Conservation (phyloP, 2,329 filamentous ascomycete species). For the Aspergillus fumigatus region DNA sequence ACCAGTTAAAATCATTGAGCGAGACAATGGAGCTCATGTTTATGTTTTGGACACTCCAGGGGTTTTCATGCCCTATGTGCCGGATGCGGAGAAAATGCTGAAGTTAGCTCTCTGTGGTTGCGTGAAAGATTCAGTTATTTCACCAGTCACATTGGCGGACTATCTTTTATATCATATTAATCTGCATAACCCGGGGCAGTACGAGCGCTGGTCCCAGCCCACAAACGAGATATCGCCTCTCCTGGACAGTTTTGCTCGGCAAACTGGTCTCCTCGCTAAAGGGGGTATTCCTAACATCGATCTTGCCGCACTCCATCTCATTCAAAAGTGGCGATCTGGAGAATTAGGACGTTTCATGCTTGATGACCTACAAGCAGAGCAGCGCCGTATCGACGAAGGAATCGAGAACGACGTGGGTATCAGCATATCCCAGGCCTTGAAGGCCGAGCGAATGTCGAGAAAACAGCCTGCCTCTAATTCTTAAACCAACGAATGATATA, state of each 20-base stretch:
- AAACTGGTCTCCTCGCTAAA: slow-evolving; percentile 70
- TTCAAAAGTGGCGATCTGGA: slow-evolving; percentile 78
- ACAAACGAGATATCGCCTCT: slow-evolving; percentile 81
- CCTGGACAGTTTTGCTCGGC: slow-evolving; percentile 64
- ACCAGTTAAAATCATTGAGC: slow-evolving; percentile 73
- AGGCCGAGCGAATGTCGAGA: slow-evolving; percentile 32
- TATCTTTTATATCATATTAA: slow-evolving; percentile 88
- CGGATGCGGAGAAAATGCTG: slow-evolving; percentile 81
- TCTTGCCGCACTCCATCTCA: slow-evolving; percentile 70
- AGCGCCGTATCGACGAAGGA: slow-evolving; percentile 46
- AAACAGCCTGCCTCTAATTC: slow-evolving; percentile 19
- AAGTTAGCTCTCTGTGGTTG: slow-evolving; percentile 89
- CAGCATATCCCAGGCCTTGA: slow-evolving; percentile 43
- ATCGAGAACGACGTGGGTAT: slow-evolving; percentile 27
- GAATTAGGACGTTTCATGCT: slow-evolving; percentile 71
- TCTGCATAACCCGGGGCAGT: slow-evolving; percentile 56
- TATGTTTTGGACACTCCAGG: slow-evolving; percentile 91
- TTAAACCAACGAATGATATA: slow-evolving; percentile 18
- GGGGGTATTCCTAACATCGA: slow-evolving; percentile 68
- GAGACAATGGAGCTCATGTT: slow-evolving; percentile 55
- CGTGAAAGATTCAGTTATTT: slow-evolving; percentile 83
- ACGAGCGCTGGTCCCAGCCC: slow-evolving; percentile 60
- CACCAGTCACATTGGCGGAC: slow-evolving; percentile 73
- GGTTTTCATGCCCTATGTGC: slow-evolving; percentile 90
- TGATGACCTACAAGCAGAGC: slow-evolving; percentile 65